phyloP scores from a whole-genome alignment of 495 filamentous ascomycete species.

The Xylaria cubensis region DNA sequence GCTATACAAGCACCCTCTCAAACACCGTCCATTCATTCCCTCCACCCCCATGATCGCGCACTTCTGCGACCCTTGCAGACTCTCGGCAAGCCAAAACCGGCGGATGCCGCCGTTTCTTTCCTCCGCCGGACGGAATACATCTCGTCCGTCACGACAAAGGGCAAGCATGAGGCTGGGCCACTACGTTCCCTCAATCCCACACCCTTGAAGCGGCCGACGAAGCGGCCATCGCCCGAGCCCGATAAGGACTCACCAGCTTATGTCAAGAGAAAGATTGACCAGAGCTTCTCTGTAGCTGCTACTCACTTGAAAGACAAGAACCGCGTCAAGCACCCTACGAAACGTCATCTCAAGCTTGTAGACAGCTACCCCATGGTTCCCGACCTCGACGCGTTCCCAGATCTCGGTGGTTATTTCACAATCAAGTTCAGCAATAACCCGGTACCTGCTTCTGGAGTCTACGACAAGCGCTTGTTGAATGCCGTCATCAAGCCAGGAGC shows the following conservation, averaged over 20 bases:
- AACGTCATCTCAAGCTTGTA: conserved; percentile 76
- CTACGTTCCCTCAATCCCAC: conserved; percentile 45
- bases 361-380: conserved; percentile 84
- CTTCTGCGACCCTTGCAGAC: conserved; percentile 81
- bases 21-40: conserved; percentile 69
- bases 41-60: conserved; percentile 81
- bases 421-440: conserved; percentile 91
- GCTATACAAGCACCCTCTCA: conserved; percentile 81
- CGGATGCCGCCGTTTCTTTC: conserved; percentile 82
- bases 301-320: conserved; percentile 71
- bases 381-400: conserved; percentile 87
- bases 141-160: conserved; percentile 66
- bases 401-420: conserved; percentile 82
- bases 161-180: conserved; percentile 38
- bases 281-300: conserved; percentile 84
- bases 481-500: conserved; percentile 75
- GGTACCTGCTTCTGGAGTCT: conserved; percentile 60
- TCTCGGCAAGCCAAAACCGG: conserved; percentile 75
- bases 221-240: conserved; percentile 53
- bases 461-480: conserved; percentile 83
- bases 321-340: conserved; percentile 79
- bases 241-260: conserved; percentile 77
- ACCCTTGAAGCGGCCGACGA: conserved; percentile 37
- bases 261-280: conserved; percentile 80
- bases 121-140: conserved; percentile 96